Evolutionary conservation across 2,329 filamentous ascomycete genomes (phyloP), one percentile per base, ranked within the genome.

Genomic region (Cladophialophora chaetospira): DNA sequence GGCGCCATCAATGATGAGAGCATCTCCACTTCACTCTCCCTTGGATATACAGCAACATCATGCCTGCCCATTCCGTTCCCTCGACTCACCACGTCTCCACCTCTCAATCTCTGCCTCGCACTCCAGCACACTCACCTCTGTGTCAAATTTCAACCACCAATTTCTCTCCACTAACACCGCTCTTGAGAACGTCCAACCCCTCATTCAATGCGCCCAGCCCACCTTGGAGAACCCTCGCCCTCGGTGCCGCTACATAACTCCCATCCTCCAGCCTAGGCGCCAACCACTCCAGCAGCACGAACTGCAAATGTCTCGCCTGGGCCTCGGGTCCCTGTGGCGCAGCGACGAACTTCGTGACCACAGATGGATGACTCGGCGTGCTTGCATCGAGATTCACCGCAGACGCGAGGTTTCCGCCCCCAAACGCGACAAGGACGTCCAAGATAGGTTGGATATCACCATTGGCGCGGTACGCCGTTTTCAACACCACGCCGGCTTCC

Each of bases 371-470:
- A 36, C 31, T 55, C 9, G 61, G 57, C 21, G 49, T 28, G 36
- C 57, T 45, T 3, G 40, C 54, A 3, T 25, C 2, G 31, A 62
- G 11, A 4, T 44, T 55, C 10, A 54, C 17, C 4, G 64, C 60
- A 13, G 53, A 51, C 15, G 59, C 66, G 17, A 67, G 11, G 38
- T 51, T 63, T 3, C 56, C 62, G 3, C 28, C 47, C 13, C 54
- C 55, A 5, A 65, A 57, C 11, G 63, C 52, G n/a, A 58, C 58
- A 8, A 65, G 43, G 5, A 65, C 53, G 13, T 60, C 62, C 47
- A 60, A 25, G 61, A 72, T 75, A 53, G 77, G 77, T 62, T 75
- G 77, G 56, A 72, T 71, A 35, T 79, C 78, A 35, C 57, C 60
- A 9, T 23, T 56, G 15, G 55, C 55, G 55, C 52, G 55, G 45